These are phyloP conservation scores for Arthrinium phaeospermum DNA, from an alignment of 2,329 filamentous ascomycete species.

Conservation along the genomic window DNA sequence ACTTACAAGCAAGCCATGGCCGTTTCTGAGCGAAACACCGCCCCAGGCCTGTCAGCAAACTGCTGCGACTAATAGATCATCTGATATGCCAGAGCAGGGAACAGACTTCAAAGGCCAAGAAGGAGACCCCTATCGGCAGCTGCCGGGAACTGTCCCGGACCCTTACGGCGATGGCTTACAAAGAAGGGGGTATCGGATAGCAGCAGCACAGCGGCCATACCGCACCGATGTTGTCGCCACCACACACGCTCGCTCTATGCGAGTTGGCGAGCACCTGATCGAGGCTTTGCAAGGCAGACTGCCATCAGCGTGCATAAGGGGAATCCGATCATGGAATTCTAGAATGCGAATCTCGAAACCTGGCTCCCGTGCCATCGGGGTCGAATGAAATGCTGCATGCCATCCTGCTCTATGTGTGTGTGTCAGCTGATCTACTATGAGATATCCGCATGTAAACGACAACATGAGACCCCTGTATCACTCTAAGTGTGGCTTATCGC, in stretches of 20 bases:
- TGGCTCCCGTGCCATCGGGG: neutral
- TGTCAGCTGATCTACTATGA: neutral
- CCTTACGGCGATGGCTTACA: neutral
- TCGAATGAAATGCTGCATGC: neutral
- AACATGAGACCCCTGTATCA: too few species aligned
- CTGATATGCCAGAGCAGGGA: neutral
- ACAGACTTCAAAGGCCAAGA: neutral
- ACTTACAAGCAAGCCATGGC: neutral
- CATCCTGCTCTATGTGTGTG: neutral
- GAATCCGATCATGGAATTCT: neutral
- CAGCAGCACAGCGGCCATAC: neutral
- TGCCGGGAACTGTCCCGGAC: neutral
- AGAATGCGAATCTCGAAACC: neutral
- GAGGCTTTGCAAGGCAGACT: slow-evolving; percentile 9
- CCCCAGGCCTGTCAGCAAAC: neutral
- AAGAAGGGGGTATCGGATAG: neutral
- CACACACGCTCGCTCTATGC: neutral
- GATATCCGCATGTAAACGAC: neutral
- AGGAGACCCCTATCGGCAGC: neutral
- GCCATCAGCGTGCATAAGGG: neutral
- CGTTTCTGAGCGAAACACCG: neutral
- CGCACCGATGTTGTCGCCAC: neutral
- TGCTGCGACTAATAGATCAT: neutral
- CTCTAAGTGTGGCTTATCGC: neutral
- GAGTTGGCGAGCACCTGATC: neutral